Percentiles rank a stretch among this genome's conserved stretches.
phyloP scores from a whole-genome alignment of 2,329 filamentous ascomycete species.

The Aspergillus quadrilineatus region DNA sequence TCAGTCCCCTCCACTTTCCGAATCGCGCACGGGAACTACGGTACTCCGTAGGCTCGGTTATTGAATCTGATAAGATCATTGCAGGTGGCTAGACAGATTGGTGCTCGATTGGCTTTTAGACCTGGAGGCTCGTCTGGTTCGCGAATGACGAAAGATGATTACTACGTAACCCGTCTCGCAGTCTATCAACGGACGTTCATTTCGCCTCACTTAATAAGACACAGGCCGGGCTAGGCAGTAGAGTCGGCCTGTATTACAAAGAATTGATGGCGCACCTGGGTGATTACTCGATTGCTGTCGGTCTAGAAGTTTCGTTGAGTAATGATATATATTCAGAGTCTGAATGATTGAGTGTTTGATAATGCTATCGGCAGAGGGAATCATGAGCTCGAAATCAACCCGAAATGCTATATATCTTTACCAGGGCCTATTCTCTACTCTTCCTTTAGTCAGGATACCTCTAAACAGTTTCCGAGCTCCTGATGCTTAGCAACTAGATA shows the following conservation, averaged over 20 bases:
- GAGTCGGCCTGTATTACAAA: neutral
- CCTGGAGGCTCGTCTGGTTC: neutral
- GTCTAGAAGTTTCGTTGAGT: neutral
- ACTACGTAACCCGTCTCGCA: neutral
- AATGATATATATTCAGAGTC: neutral
- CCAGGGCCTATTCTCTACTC: too few relatives aligned
- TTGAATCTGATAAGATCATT: slow-evolving; percentile 19
- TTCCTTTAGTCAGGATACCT: too few relatives aligned
- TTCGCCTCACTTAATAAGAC: neutral
- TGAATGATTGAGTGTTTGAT: too few relatives aligned
- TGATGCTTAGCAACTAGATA: too few relatives aligned
- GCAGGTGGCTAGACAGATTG: neutral
- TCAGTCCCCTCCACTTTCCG: neutral
- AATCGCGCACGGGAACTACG: slow-evolving; percentile 6
- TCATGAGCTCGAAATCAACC: too few relatives aligned
- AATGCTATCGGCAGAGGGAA: too few relatives aligned
- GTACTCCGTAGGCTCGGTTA: neutral
- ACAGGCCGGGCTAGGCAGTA: too few relatives aligned
- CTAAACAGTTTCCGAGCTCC: too few relatives aligned
- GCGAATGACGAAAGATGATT: neutral
- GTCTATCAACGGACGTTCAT: neutral
- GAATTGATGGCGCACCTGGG: neutral
- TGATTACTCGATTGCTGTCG: neutral
- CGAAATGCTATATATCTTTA: too few relatives aligned
- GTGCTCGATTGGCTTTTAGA: neutral